Evolutionary conservation across 139 green algal genomes (phyloP).

Genomic region (Chlorella sp.): DNA sequence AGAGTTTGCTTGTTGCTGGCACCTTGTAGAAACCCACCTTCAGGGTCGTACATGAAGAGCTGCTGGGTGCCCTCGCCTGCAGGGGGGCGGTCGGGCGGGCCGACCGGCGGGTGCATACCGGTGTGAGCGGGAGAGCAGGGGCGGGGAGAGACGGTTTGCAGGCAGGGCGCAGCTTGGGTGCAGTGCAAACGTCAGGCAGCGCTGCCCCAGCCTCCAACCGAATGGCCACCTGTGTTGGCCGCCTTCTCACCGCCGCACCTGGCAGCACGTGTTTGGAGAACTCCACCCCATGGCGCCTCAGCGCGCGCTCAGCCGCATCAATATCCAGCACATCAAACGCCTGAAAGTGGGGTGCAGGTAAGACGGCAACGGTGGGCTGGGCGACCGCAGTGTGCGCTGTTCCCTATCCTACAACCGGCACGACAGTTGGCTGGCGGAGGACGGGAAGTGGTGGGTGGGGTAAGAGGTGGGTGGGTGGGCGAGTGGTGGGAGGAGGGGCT

Average conservation of each 20-base stretch:
- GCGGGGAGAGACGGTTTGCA: not conserved
- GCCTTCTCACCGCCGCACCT: too few species aligned
- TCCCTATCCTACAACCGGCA: too few species aligned
- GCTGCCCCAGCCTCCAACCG: too few species aligned
- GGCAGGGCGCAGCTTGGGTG: not conserved
- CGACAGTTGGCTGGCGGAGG: too few species aligned
- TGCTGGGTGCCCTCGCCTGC: slow-evolving; percentile 12
- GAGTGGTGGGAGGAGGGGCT: not conserved
- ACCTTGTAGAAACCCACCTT: not conserved
- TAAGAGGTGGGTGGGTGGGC: too few species aligned
- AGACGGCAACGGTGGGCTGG: too few species aligned
- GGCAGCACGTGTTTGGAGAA: slow-evolving; percentile 31
- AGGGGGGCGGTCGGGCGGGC: not conserved
- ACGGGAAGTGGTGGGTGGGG: too few species aligned
- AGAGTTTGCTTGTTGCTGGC: too few species aligned
- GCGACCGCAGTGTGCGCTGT: too few species aligned
- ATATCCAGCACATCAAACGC: slow-evolving; percentile 32
- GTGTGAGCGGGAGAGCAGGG: not conserved
- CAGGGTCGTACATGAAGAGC: slow-evolving; percentile 39
- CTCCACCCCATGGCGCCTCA: slow-evolving; percentile 28
- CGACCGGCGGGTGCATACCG: not conserved
- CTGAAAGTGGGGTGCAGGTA: too few species aligned
- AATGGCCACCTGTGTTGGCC: too few species aligned
- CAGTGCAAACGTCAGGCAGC: too few species aligned
- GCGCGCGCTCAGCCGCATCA: slow-evolving; percentile 15